These are phyloP conservation scores for Litchi chinensis DNA, from an alignment of 345 rosid species.

Conservation along the genomic window DNA sequence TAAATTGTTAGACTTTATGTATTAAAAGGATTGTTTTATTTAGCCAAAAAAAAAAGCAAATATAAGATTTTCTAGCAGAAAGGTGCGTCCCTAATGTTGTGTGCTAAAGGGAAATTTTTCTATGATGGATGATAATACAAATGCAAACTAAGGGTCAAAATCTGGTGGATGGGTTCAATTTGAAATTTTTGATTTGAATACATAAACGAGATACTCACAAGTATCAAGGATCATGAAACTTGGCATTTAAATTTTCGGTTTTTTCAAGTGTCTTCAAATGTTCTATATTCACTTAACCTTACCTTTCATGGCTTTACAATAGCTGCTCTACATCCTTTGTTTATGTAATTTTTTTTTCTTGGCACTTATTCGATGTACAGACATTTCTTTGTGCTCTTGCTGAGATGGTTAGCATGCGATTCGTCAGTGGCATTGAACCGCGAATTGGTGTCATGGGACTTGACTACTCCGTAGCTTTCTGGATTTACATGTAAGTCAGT, in stretches of 20 bases:
- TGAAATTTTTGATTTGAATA: not conserved
- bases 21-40: not conserved
- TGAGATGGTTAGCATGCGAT: slow-evolving; percentile 83
- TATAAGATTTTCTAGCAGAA: too few species aligned
- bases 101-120: too few species aligned
- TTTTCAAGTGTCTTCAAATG: not conserved
- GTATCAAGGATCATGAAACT: not conserved
- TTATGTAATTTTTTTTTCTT: not conserved
- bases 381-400: slow-evolving; percentile 77
- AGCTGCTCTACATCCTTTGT: not conserved
- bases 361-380: slow-evolving; percentile 38
- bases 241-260: not conserved
- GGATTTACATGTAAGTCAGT: slow-evolving; percentile 80
- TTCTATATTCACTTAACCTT: not conserved
- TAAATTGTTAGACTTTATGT: not conserved
- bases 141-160: not conserved
- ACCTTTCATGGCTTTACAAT: not conserved
- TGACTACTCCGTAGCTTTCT: slow-evolving; percentile 69
- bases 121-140: too few species aligned
- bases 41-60: not conserved
- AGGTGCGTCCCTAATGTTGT: too few species aligned
- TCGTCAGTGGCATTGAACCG: slow-evolving; percentile 58
- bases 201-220: not conserved
- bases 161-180: not conserved
- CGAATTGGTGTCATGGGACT: slow-evolving; percentile 79